phyloP scores from a whole-genome alignment of 2,329 filamentous ascomycete species.

The Scleromitrula shiraiana region DNA sequence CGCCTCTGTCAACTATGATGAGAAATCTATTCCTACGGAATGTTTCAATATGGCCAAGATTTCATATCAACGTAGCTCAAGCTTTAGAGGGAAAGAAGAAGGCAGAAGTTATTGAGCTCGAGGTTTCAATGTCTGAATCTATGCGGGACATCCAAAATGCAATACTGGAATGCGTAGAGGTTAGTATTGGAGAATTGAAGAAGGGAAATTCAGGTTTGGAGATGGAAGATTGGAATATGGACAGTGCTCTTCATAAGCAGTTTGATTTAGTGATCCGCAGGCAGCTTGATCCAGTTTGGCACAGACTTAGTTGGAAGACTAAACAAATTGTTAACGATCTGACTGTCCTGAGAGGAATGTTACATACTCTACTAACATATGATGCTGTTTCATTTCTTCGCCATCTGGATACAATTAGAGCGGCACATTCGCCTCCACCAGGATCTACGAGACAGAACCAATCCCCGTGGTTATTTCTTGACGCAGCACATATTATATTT shows the following conservation, averaged over 20 bases:
- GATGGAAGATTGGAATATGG: conserved; percentile 94
- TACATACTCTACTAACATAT: conserved; percentile 75
- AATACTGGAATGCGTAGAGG: conserved; percentile 91
- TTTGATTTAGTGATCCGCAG: conserved; percentile 84
- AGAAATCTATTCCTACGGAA: conserved; percentile 85
- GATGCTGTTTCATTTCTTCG: conserved; percentile 89
- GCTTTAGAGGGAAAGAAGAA: conserved; percentile 86
- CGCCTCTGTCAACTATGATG: conserved; percentile 83
- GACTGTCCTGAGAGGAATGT: conserved; percentile 70
- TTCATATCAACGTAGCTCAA: conserved; percentile 82
- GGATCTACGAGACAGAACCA: conserved; percentile 83
- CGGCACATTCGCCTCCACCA: conserved; percentile 79
- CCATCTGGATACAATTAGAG: conserved; percentile 88
- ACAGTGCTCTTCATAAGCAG: conserved; percentile 84
- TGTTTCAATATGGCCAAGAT: conserved; percentile 84
- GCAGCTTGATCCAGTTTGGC: conserved; percentile 94
- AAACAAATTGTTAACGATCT: conserved; percentile 90
- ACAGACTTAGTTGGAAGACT: conserved; percentile 90
- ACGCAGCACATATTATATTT: conserved; percentile 91
- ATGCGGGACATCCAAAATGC: conserved; percentile 94
- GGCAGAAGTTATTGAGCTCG: conserved; percentile 93
- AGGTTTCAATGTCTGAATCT: conserved; percentile 88
- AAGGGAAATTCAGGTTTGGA: conserved; percentile 85
- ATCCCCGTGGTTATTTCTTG: conserved; percentile 92
- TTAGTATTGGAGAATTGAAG: conserved; percentile 87